Base-by-base conservation (phyloP, 192 early-diverging fungal genomes). In the Rhizophagus clarus region DNA sequence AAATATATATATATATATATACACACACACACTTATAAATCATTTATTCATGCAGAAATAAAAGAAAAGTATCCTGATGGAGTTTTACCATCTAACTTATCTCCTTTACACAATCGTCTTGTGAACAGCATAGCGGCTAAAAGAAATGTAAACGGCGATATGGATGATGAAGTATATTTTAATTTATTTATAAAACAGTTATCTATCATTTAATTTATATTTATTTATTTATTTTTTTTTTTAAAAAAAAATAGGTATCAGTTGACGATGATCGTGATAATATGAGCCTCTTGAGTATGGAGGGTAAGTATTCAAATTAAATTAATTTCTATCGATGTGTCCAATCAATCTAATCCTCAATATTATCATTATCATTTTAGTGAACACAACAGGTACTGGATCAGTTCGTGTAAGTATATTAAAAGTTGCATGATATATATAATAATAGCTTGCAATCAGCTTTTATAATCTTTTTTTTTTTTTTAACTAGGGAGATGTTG, bases 351-450 rank as follows among this genome's bases (percentile, higher is more conserved):
- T 45, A 45, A 45, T 45, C 42, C 12, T 15, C 6, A 40, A 40
- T 49, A 40, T 62, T 34, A 14, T 37, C 8, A 3, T 76, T 49
- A 37, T 26, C 26, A 8, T 34, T 60, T n/a, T 37, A 79, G 93
- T 94, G n/a, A 94, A 94, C 83, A 94, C 93, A 1, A 93, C 92
- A 1, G 93, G 93, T 31, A 94, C 92, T 10, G 93, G 91, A 15
- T 94, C 92, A 37, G 81, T 92, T n/a, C 80, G 90, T 81, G 91
- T 92, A 84, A 60, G 86, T 40, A 20, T 26, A 29, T 17, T 20
- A 45, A 6, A 15, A 6, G 6, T 40, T 40, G 34, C 14, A 32
- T 17, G 60, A 68, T 31, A 71, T 42, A 61, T 66, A 75, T 42
- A 73, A 75, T 42, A 73, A 37, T 31, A 56, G 31, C 67, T 40